Conservation (phyloP, 768 basidiomycete species). For the Russula olivacea region DNA sequence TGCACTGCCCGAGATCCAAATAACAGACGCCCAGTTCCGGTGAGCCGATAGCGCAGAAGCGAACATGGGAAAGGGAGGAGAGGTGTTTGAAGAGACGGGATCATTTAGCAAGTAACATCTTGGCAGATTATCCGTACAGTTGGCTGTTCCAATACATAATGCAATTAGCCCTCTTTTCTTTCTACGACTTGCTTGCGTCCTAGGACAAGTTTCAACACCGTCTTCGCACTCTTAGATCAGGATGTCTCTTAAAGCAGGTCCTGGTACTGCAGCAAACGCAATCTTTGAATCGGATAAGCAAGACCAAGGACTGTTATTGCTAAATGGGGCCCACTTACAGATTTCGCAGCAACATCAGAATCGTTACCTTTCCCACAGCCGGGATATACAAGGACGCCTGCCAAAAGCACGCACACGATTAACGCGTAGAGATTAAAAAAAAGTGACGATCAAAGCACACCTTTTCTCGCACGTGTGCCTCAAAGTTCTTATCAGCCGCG, state of each 20-base stretch:
- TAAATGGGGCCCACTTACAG: slow-evolving; percentile 47
- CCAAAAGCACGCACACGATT: background rate
- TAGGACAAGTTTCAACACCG: background rate
- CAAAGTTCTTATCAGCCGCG: slow-evolving; percentile 94
- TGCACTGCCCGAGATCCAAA: slow-evolving; percentile 31
- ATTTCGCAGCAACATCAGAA: slow-evolving; percentile 95
- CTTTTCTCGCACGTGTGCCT: slow-evolving; percentile 86
- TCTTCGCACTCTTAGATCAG: background rate
- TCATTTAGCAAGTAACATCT: slow-evolving; percentile 22
- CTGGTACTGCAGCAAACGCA: slow-evolving; percentile 16
- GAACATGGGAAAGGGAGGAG: background rate
- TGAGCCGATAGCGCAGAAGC: slow-evolving; percentile 17
- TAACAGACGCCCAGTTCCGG: slow-evolving; percentile 47
- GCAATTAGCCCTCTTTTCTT: background rate
- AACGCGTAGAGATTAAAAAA: background rate
- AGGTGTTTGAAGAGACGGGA: slow-evolving; percentile 18
- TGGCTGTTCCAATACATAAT: slow-evolving; percentile 10
- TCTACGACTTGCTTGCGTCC: background rate
- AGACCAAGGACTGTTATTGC: background rate
- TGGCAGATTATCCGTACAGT: background rate
- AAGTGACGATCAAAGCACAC: slow-evolving; percentile 36
- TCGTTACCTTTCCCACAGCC: slow-evolving; percentile 96
- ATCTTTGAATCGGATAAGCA: slow-evolving; percentile 9
- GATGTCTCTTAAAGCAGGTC: slow-evolving; percentile 3
- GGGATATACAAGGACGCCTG: slow-evolving; percentile 94